phyloP scores from a whole-genome alignment of 2,329 filamentous ascomycete genomes.

The Curvularia sp. region DNA sequence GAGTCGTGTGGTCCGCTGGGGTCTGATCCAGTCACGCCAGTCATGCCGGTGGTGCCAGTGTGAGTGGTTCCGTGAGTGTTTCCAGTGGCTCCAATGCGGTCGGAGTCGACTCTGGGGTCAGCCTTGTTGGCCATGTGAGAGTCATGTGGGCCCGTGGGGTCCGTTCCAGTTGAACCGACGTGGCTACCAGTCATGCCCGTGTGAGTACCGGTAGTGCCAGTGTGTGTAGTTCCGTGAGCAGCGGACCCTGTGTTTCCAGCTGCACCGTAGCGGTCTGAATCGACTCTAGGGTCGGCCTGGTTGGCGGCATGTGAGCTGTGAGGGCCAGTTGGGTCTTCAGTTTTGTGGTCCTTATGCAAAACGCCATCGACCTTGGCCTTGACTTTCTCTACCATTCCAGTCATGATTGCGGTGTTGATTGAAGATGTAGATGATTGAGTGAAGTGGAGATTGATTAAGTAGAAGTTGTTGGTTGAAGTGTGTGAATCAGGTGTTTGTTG shows the following conservation, averaged over 20 bases:
- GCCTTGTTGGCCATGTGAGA: constrained; percentile 27
- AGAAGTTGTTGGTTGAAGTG: constrained; percentile 7
- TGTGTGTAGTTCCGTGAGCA: constrained; percentile 16
- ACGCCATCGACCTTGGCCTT: constrained; percentile 50
- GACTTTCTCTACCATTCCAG: constrained; percentile 46
- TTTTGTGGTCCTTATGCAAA: constrained; percentile 41
- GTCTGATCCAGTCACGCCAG: not conserved
- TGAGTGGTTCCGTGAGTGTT: not conserved
- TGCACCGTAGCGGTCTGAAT: too few species aligned
- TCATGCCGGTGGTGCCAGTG: not conserved
- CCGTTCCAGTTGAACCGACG: too few species aligned
- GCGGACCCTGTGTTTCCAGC: constrained; percentile 26
- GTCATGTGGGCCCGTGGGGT: constrained; percentile 47
- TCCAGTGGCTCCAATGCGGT: too few species aligned
- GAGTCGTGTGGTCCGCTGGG: constrained; percentile 12
- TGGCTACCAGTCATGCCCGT: too few species aligned
- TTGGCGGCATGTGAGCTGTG: constrained; percentile 39
- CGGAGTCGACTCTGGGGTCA: constrained; percentile 41
- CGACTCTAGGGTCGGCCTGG: constrained; percentile 43
- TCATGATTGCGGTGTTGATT: constrained; percentile 30
- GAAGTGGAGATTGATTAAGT: not conserved
- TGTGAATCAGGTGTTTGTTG: constrained; percentile 10
- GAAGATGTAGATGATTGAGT: constrained; percentile 4
- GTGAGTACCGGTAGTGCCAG: constrained; percentile 7
- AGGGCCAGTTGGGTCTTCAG: constrained; percentile 38